Evolutionary conservation across 2,329 filamentous ascomycete species (phyloP).

Genomic region (Cordyceps fumosorosea): DNA sequence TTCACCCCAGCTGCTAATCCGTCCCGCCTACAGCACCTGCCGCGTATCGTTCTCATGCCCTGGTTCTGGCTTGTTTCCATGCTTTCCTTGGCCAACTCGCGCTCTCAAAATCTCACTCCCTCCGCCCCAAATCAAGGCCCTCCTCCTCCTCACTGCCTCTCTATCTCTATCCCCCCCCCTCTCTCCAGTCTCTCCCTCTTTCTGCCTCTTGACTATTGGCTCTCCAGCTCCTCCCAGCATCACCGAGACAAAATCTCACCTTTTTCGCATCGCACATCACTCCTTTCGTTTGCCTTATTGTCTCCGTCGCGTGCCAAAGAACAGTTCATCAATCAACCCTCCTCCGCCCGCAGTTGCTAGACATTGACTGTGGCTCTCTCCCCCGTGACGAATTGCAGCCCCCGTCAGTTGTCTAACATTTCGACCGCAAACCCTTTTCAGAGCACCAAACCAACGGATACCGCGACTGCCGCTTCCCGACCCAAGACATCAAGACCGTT

Average conservation of each 20-base stretch:
- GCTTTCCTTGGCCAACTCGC: too few species aligned
- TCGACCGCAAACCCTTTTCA: not conserved
- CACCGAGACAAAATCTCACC: not conserved
- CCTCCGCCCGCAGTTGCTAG: conserved; percentile 6
- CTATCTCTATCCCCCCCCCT: not conserved
- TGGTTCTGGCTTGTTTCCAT: too few species aligned
- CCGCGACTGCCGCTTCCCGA: not conserved
- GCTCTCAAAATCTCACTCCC: too few species aligned
- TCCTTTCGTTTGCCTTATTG: not conserved
- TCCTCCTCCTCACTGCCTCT: not conserved
- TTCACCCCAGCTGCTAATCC: too few species aligned
- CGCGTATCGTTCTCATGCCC: too few species aligned
- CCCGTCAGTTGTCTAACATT: conserved; percentile 3
- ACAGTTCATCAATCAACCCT: not conserved
- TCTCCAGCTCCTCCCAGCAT: not conserved
- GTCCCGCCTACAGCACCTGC: too few species aligned
- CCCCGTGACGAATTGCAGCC: not conserved
- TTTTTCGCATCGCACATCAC: not conserved
- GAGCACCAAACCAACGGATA: not conserved
- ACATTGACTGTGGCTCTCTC: conserved; percentile 10
- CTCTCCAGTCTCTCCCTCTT: not conserved
- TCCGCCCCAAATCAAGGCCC: too few species aligned
- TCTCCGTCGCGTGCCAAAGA: not conserved
- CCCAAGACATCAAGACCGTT: not conserved
- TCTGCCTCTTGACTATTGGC: not conserved